phyloP scores from a whole-genome alignment of 805 yeast species.

The Starmera quercuum region DNA sequence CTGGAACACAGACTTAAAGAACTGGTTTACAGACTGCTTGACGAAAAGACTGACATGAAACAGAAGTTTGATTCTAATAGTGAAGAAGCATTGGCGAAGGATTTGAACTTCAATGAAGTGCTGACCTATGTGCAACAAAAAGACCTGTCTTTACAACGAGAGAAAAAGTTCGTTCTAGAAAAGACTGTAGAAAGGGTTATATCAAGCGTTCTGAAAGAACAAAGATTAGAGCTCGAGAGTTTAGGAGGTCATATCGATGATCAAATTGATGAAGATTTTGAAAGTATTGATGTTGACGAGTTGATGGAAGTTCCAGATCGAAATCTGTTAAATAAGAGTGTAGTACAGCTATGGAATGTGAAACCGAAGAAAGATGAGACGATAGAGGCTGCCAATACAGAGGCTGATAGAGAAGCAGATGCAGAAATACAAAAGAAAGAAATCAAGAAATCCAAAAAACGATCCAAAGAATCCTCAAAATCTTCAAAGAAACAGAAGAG shows the following conservation, averaged over 20 bases:
- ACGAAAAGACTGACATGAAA: slow-evolving; percentile 46
- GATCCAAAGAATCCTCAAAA: slow-evolving; percentile 35
- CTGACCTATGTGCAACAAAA: slow-evolving; percentile 52
- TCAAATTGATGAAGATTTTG: slow-evolving; percentile 24
- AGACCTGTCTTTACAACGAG: slow-evolving; percentile 61
- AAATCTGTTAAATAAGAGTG: slow-evolving; percentile 69
- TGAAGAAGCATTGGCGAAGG: slow-evolving; percentile 49
- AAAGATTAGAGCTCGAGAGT: slow-evolving; percentile 43
- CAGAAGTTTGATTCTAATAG: slow-evolving; percentile 23
- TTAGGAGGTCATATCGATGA: slow-evolving; percentile 15
- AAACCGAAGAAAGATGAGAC: slow-evolving; percentile 12
- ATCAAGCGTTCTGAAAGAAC: slow-evolving; percentile 49
- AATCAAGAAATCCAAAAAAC: slow-evolving; percentile 38
- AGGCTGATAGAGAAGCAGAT: slow-evolving; percentile 5
- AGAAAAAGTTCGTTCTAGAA: slow-evolving; percentile 57
- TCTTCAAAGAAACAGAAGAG: slow-evolving; percentile 33
- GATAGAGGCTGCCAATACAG: slow-evolving; percentile 7
- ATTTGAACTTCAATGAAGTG: slow-evolving; percentile 43
- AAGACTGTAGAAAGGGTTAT: slow-evolving; percentile 57
- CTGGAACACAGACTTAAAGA: slow-evolving; percentile 52
- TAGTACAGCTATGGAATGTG: slow-evolving; percentile 62
- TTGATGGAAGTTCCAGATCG: slow-evolving; percentile 59
- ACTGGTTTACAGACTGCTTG: slow-evolving; percentile 48
- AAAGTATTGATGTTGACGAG: slow-evolving; percentile 29
- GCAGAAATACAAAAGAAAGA: slow-evolving; percentile 13